These are phyloP conservation scores for Arctium lappa DNA, from an alignment of 129 eudicot genomes.

Conservation along the genomic window DNA sequence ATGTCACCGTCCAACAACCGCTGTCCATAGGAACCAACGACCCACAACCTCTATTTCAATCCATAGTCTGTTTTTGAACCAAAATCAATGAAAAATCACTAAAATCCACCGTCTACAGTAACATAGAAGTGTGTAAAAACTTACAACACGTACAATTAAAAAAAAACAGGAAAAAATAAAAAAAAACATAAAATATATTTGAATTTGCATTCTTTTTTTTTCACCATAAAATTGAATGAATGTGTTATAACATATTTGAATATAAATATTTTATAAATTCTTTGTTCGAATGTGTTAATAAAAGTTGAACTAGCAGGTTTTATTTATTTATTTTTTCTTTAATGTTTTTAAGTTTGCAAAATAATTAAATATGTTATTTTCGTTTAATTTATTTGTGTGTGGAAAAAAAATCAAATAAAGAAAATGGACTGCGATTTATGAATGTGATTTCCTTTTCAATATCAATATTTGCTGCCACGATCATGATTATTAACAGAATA, in stretches of 20 bases:
- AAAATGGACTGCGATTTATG: constrained; percentile 2
- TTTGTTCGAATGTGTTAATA: no score
- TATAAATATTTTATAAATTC: no score
- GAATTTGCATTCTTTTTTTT: neutral
- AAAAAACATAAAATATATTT: neutral
- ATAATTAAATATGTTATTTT: neutral
- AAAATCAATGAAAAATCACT: no score
- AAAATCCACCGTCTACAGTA: no score
- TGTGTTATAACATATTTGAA: no score
- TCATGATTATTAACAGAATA: constrained; percentile 8
- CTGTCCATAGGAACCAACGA: no score
- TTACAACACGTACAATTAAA: neutral
- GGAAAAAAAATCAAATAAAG: constrained; percentile 12
- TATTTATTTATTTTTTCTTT: neutral
- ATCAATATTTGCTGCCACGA: constrained; percentile 10
- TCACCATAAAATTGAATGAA: neutral
- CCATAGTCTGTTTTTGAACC: no score
- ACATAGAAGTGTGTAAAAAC: neutral
- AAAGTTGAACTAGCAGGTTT: neutral
- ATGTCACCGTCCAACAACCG: no score
- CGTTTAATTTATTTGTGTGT: neutral
- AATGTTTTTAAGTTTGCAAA: neutral
- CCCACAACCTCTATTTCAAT: no score
- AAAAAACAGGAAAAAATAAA: no score
- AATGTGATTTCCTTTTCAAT: constrained; percentile 20